These are phyloP conservation scores for Ramularia collo-cygni DNA, from an alignment of 2,329 filamentous ascomycete species.

Conservation along the genomic window DNA sequence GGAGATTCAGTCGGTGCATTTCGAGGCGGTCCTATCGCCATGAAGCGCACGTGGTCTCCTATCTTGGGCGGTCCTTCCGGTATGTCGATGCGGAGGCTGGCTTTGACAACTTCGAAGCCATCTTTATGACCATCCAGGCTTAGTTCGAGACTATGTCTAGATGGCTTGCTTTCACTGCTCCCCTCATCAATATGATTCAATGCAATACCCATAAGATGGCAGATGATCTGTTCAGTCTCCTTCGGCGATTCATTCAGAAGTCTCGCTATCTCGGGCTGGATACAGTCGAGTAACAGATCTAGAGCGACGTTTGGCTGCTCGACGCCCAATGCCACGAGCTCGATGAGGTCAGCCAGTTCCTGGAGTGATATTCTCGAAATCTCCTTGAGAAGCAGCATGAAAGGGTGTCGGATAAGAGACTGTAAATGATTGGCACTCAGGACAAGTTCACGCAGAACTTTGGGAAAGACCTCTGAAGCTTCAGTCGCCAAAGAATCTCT, in stretches of 20 bases:
- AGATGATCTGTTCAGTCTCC: background rate
- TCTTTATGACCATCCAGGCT: conserved; percentile 1
- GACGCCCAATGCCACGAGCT: conserved; percentile 1
- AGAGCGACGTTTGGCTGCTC: conserved; percentile 1
- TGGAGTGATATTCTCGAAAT: background rate
- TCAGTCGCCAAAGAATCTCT: background rate
- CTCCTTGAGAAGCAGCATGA: background rate
- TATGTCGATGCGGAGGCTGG: conserved; percentile 3
- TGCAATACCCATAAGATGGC: conserved; percentile 2
- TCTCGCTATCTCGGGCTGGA: conserved; percentile 1
- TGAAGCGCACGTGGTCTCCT: background rate
- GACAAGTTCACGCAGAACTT: background rate
- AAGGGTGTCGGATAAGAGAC: conserved; percentile 1
- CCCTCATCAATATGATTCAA: conserved; percentile 5
- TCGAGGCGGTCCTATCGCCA: background rate
- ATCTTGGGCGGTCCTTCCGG: conserved; percentile 1
- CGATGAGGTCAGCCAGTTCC: conserved; percentile 3
- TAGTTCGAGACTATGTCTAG: background rate
- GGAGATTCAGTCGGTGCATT: background rate
- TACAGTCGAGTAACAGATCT: conserved; percentile 6
- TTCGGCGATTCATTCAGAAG: background rate
- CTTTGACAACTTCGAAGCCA: conserved; percentile 2
- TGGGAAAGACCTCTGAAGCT: background rate
- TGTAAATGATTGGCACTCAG: conserved; percentile 1
- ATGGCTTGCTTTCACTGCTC: background rate